Base-by-base conservation (phyloP, 1,284 basidiomycete genomes). In the Cryptococcus sp. region DNA sequence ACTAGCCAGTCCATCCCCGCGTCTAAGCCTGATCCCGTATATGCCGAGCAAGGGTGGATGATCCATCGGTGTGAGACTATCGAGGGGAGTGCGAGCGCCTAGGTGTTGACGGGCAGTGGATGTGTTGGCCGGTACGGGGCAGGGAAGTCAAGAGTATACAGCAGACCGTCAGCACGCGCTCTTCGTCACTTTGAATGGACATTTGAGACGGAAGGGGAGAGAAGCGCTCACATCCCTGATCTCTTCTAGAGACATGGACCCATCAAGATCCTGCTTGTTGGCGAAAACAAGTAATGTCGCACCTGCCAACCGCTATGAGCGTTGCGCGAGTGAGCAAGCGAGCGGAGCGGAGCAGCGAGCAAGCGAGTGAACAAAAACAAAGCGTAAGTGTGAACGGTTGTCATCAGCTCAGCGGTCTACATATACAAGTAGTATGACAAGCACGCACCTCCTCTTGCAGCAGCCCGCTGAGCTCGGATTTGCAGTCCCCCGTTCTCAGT, bases 211-310 rank as follows among this genome's bases (percentile, higher is more conserved):
- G 15, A 22, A 41, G 29, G n/a, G 17, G n/a, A 48, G 38, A 17
- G 45, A 23, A 50, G 61, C 13, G 57, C 87, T 74, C 75, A 91
- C 93, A 68, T 89, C 82, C 60, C 87, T 83, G 65, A 99, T 95
- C 79, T 97, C 91, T 46, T 82, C 77, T 52, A 87, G 84, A 16
- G 85, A 84, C 84, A 98, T 85, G 0, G 94, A 89, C 26, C 93
- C 92, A 41, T 84, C 83, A 38, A 99, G 85, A 78, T 99, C 96
- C 78, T 97, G 94, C 79, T 99, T 99, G 80, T 99, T 99, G n/a
- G 96, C 96, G 75, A 99, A 92, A 50, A 99, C 87, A 44, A 99
- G 84, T 50, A 99, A 83, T 17, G 93, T 95, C 45, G 95, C 95
- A 19, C 95, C 94, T 51, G 92, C 87, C 43, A 99, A 80, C 68